Conservation (phyloP, 2,329 filamentous ascomycete species). For the Nemania diffusa region DNA sequence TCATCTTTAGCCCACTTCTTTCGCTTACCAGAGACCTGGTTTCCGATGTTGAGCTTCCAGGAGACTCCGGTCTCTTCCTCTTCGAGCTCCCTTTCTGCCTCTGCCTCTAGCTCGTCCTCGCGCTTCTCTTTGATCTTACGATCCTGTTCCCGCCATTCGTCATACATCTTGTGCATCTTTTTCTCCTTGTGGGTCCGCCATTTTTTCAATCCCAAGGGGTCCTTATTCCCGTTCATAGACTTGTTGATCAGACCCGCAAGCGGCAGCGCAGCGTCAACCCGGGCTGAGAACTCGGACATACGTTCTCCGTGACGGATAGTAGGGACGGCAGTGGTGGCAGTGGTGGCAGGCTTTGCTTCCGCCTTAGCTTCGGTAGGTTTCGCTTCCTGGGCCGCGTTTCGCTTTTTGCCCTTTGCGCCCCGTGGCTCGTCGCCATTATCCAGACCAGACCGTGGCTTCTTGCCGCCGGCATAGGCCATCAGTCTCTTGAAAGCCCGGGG, state of each 20-base stretch:
- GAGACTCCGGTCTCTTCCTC: slow-evolving; percentile 64
- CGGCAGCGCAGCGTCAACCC: slow-evolving; percentile 87
- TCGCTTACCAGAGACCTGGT: slow-evolving; percentile 53
- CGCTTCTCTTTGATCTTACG: slow-evolving; percentile 70
- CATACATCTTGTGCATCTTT: slow-evolving; percentile 82
- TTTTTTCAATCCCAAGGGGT: slow-evolving; percentile 72
- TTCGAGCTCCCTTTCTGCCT: slow-evolving; percentile 71
- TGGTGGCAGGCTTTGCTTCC: slow-evolving; percentile 38
- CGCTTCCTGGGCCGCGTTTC: slow-evolving; percentile 38
- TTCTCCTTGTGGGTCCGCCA: slow-evolving; percentile 84
- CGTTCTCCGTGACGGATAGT: slow-evolving; percentile 86
- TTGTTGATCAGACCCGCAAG: slow-evolving; percentile 76
- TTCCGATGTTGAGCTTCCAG: slow-evolving; percentile 57
- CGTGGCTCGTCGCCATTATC: slow-evolving; percentile 72
- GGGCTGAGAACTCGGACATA: slow-evolving; percentile 80
- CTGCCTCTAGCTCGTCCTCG: slow-evolving; percentile 72
- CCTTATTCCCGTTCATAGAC: slow-evolving; percentile 68
- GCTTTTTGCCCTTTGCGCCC: slow-evolving; percentile 49
- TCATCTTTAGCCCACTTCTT: slow-evolving; percentile 61
- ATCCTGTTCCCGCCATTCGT: slow-evolving; percentile 78
- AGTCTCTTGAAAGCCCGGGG: slow-evolving; percentile 88
- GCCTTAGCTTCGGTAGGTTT: slow-evolving; percentile 31
- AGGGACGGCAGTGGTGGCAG: slow-evolving; percentile 57
- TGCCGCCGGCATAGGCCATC: slow-evolving; percentile 78
- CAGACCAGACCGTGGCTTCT: slow-evolving; percentile 70